These are phyloP conservation scores for Hemileia vastatrix DNA, from an alignment of 1,284 basidiomycete species.

Conservation along the genomic window DNA sequence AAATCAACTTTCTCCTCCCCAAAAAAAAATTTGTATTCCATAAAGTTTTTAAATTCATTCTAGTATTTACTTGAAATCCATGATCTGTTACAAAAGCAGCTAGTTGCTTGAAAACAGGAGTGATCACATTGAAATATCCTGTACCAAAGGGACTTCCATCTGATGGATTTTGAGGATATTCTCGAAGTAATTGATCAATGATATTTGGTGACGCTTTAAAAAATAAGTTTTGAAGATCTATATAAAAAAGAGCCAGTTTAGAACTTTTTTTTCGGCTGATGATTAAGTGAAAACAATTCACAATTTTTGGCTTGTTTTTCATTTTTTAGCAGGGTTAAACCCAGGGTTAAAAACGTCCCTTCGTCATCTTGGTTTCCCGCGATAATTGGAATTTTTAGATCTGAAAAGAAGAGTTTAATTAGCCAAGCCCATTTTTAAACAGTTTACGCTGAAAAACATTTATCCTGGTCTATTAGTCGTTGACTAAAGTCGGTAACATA, in stretches of 20 bases:
- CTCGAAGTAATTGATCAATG: neutral
- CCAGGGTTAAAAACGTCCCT: neutral
- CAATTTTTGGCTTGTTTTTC: neutral
- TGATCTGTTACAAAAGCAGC: neutral
- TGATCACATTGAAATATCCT: neutral
- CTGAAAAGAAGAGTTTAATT: neutral
- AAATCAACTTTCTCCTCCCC: too few species aligned
- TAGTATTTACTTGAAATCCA: slow-evolving; percentile 2
- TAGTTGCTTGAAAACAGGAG: neutral
- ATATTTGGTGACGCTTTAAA: neutral
- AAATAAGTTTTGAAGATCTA: neutral
- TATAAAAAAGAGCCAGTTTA: neutral
- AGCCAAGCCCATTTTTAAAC: neutral
- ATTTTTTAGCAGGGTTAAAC: neutral
- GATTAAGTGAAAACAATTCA: neutral
- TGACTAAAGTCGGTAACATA: neutral
- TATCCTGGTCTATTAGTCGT: neutral
- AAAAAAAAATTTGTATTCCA: neutral
- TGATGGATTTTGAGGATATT: slow-evolving; percentile 3
- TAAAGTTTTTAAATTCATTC: neutral
- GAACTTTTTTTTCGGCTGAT: neutral
- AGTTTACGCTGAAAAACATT: neutral
- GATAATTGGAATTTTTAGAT: neutral
- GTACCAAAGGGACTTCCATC: slow-evolving; percentile 1
- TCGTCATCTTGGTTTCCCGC: slow-evolving; percentile 2